Evolutionary conservation across 164 flowering plant genomes (phyloP).

Genomic region (Malania oleifera): DNA sequence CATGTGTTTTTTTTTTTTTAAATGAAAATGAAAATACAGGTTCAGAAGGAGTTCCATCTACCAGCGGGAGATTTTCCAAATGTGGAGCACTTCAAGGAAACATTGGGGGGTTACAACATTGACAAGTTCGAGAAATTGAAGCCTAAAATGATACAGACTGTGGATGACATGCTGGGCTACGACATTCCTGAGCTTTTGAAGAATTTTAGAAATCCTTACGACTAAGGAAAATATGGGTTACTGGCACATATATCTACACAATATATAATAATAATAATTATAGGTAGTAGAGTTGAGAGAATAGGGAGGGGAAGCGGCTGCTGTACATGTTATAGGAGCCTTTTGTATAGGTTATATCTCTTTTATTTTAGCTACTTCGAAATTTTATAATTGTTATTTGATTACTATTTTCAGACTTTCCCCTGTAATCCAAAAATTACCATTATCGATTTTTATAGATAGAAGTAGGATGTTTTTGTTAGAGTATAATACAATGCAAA

Average conservation of each 20-base stretch:
- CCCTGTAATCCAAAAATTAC: no score
- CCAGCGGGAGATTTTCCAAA: constrained; percentile 90
- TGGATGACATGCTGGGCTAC: constrained; percentile 92
- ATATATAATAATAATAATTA: no score
- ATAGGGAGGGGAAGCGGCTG: not conserved
- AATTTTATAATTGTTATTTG: no score
- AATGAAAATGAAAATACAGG: constrained; percentile 27
- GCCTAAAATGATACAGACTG: constrained; percentile 82
- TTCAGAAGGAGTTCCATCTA: constrained; percentile 73
- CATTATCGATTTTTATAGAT: no score
- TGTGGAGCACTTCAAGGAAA: constrained; percentile 75
- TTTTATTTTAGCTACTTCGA: no score
- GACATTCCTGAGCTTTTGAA: constrained; percentile 89
- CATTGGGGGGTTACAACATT: constrained; percentile 66
- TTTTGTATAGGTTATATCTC: no score
- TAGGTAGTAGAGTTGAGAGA: no score
- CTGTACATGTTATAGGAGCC: no score
- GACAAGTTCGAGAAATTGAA: constrained; percentile 91
- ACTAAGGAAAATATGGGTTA: constrained; percentile 29
- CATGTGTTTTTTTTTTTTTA: not conserved
- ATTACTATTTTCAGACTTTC: no score
- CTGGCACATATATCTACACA: no score
- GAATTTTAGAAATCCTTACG: constrained; percentile 73
- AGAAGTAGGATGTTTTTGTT: no score
- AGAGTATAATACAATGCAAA: no score